Conservation (phyloP, 768 basidiomycete species). For the Clathrus columnatus region DNA sequence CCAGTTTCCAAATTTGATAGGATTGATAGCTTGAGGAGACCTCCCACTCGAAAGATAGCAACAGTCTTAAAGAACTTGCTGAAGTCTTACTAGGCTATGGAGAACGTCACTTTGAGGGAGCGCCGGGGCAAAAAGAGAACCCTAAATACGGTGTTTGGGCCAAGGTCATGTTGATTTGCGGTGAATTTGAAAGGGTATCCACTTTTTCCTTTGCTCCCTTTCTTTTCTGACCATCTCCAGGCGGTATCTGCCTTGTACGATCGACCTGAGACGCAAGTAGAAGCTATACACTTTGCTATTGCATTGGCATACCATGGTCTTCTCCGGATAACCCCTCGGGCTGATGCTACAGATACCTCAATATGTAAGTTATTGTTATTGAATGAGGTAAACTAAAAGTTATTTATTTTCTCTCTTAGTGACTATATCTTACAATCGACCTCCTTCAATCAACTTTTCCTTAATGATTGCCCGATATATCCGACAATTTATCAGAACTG, state of each 20-base stretch:
- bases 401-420: conserved; percentile 36
- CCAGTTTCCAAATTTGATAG: not conserved
- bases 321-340: conserved; percentile 69
- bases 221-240: conserved; percentile 30
- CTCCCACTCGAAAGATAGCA: conserved; percentile 47
- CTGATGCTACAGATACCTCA: conserved; percentile 78
- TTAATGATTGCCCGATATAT: conserved; percentile 90
- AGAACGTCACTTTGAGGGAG: conserved; percentile 72
- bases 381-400: not conserved
- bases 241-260: conserved; percentile 88
- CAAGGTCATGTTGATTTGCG: conserved; percentile 79
- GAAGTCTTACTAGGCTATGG: conserved; percentile 74
- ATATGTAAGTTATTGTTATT: conserved; percentile 43
- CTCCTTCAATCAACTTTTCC: conserved; percentile 70
- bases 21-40: conserved; percentile 54
- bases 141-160: conserved; percentile 64
- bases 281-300: conserved; percentile 90
- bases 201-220: not conserved
- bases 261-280: conserved; percentile 77
- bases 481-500: conserved; percentile 85
- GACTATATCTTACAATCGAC: conserved; percentile 54
- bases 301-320: conserved; percentile 91
- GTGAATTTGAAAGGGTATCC: conserved; percentile 85
- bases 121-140: conserved; percentile 43
- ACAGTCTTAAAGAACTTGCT: conserved; percentile 61